Base-by-base conservation (phyloP, 108 stramenopile genomes). In the Fistulifera solaris region DNA sequence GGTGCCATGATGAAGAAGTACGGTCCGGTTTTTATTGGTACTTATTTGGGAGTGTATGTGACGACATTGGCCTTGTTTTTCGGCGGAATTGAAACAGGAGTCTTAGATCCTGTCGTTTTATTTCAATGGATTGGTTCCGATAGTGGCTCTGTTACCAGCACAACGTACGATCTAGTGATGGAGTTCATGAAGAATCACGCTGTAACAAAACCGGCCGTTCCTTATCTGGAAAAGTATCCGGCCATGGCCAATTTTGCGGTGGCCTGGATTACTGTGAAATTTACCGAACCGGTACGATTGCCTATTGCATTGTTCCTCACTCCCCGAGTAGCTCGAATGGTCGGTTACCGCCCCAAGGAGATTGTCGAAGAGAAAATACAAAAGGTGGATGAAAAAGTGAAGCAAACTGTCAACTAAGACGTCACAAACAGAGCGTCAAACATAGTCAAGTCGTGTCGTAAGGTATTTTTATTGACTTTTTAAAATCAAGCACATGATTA, bases 231-330 rank as follows among this genome's bases (percentile, higher is more conserved):
- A 48, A 42, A 67, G 43, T 83, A 94, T 63, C 95, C 93, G 0
- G 61, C 73, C 46, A 58, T 79, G 43, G 87, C 88, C 2, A 94
- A 89, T 73, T 77, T 97, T 51, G 94, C 65, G 11, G 77, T 97
- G 7, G 94, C 96, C 4, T 97, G 96, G 96, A 66, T 95, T 46
- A 70, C 83, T 16, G 77, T 81, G 46, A 97, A 97, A 52, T 87
- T 95, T 52, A 92, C 94, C 3, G 96, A 97, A 66, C 96, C 96
- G 8, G 44, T 95, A 21, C 69, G 96, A 52, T 64, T 97, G 40
- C 70, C 65, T 26, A 56, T 72, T 0, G 72, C 91, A 5, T 58
- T 95, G n/a, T 70, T 71, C 8, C 40, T 93, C n/a, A 73, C 80
- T 15, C 94, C 94, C 23, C 58, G 71, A n/a, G 18, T 78, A 18